Evolutionary conservation across 2,329 filamentous ascomycete genomes (phyloP), one percentile per base, ranked within the genome.

Genomic region (Beauveria varroae): DNA sequence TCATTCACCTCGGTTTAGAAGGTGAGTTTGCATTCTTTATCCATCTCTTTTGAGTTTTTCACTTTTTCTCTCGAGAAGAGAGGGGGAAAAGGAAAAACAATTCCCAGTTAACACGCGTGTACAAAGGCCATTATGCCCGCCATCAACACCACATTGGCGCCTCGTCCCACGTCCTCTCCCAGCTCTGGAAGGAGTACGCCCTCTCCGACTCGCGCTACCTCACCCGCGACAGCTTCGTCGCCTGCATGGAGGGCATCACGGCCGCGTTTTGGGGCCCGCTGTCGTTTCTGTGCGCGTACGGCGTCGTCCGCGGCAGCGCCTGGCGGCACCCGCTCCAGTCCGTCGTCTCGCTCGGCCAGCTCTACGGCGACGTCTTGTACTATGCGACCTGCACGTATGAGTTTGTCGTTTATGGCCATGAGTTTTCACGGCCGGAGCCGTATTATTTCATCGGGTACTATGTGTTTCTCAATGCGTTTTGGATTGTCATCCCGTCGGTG

Each of bases 121-220:
- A n/a, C 43, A n/a, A 75, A 75, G 74, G 78, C 51, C 78, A 79
- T 67, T 79, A 77, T 64, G 74, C 73, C 5, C 65, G 71, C 56
- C 72, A 78, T 64, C 69, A 72, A 26, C 64, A 65, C 41, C 58
- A 63, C 53, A 73, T 80, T 61, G 72, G 70, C 20, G 63, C 69
- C 4, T 67, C 66, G 30, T 64, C 69, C 40, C 66, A 73, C 65
- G 62, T 78, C 12, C 74, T 80, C 53, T 77, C 73, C 9, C 76
- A 81, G 67, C 68, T 78, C 1, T 81, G 78, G 78, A 81, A 80
- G 64, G 78, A 81, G 64, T 80, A 81, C 68, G 72, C 78, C 5
- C 69, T 79, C 28, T 77, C 76, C 4, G 78, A 81, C 67, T 79
- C 77, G 53, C 73, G 78, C 61, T 81, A 81, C 65, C 68, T 80